A percentile compares a stretch with the other conserved stretches of the same genome.
Conservation (phyloP, 192 early-diverging fungal species). For the Coemansia sp. region DNA sequence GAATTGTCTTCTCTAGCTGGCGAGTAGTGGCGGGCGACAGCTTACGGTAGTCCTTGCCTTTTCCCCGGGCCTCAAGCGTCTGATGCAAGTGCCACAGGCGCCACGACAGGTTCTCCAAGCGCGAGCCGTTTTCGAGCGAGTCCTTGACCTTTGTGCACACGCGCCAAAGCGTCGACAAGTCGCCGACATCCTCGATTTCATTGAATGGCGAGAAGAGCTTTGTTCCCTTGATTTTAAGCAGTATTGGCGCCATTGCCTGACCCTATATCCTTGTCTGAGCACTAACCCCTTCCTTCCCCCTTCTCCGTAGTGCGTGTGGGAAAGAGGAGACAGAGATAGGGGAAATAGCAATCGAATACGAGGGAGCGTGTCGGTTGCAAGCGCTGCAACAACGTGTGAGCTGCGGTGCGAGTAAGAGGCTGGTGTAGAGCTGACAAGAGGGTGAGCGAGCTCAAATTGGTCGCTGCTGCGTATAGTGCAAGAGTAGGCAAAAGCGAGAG, state of each 20-base stretch:
- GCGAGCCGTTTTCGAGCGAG: conserved; percentile 74
- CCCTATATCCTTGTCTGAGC: conserved; percentile 4
- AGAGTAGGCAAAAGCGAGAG: background rate
- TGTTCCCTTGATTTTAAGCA: conserved; percentile 71
- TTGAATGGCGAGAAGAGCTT: conserved; percentile 72
- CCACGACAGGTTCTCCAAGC: conserved; percentile 84
- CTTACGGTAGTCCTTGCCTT: conserved; percentile 56
- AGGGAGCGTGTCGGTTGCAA: background rate
- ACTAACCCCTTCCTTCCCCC: background rate
- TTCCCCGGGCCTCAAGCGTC: conserved; percentile 54
- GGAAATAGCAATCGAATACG: background rate
- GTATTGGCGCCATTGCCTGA: conserved; percentile 62
- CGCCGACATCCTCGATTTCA: conserved; percentile 69
- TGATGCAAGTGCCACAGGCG: conserved; percentile 79
- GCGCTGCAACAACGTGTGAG: background rate
- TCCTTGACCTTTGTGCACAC: conserved; percentile 86
- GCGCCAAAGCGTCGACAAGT: conserved; percentile 74
- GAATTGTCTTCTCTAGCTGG: conserved; percentile 56
- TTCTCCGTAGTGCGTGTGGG: background rate
- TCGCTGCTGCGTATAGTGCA: background rate
- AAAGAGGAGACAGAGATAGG: background rate
- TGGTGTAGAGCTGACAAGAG: too few species aligned
- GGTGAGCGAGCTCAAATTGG: too few species aligned
- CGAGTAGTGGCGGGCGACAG: conserved; percentile 57
- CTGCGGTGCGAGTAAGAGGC: too few species aligned